phyloP scores from a whole-genome alignment of 331 rosid species.

The Malus hybrid region DNA sequence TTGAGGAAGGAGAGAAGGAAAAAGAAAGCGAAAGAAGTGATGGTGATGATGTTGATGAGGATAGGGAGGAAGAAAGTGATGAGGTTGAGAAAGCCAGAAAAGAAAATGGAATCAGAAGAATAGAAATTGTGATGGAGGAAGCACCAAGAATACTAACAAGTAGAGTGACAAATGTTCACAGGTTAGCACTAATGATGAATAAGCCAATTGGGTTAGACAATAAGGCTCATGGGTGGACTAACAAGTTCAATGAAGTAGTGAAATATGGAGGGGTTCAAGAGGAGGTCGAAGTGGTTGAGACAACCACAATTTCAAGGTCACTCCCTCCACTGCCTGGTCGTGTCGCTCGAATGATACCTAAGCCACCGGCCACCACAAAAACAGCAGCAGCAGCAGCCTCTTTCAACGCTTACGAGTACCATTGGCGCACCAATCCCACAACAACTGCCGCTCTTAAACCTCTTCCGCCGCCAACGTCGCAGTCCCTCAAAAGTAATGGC shows the following conservation, averaged over 20 bases:
- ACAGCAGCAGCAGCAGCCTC: slow-evolving; percentile 25
- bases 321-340: slow-evolving; percentile 59
- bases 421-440: slow-evolving; percentile 53
- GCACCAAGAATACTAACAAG: slow-evolving; percentile 22
- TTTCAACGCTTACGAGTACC: slow-evolving; percentile 62
- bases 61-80: not conserved
- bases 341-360: slow-evolving; percentile 30
- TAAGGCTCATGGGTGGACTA: slow-evolving; percentile 32
- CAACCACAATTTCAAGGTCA: slow-evolving; percentile 33
- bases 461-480: slow-evolving; percentile 7
- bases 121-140: slow-evolving; percentile 23
- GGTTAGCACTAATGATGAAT: slow-evolving; percentile 43
- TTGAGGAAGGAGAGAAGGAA: slow-evolving; percentile 3
- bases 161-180: slow-evolving; percentile 28
- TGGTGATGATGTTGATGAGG: slow-evolving; percentile 2
- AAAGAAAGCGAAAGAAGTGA: not conserved
- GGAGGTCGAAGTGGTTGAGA: slow-evolving; percentile 1
- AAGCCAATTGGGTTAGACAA: slow-evolving; percentile 30
- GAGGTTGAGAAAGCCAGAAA: slow-evolving; percentile 8
- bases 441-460: not conserved
- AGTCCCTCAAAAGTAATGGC: slow-evolving; percentile 10
- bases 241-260: slow-evolving; percentile 37
- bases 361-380: slow-evolving; percentile 14
- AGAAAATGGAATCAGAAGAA: not conserved
- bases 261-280: slow-evolving; percentile 19